A percentile compares a stretch with the other conserved stretches of the same genome.
These are phyloP conservation scores for Cladosporium sp. DNA, from an alignment of 2,329 filamentous ascomycete genomes.

Conservation along the genomic window DNA sequence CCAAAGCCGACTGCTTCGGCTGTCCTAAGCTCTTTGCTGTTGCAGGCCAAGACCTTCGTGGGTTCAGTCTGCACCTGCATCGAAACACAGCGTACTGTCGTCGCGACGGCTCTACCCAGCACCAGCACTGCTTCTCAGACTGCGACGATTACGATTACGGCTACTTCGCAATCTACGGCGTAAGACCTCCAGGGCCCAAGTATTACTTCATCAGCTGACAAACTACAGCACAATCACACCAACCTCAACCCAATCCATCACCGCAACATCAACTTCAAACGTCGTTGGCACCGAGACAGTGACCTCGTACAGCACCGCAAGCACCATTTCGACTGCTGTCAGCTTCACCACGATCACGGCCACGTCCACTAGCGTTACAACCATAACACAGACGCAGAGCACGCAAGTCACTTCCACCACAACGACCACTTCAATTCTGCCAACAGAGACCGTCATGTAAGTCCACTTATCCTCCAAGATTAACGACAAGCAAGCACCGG, in stretches of 20 bases:
- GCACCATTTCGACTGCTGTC: neutral
- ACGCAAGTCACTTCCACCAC: neutral
- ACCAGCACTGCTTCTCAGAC: neutral
- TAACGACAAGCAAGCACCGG: neutral
- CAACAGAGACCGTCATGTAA: neutral
- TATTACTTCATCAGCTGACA: neutral
- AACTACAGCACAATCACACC: neutral
- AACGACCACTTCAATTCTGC: too few relatives aligned
- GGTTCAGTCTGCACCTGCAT: constrained; percentile 2
- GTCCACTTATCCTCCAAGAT: neutral
- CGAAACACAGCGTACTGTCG: neutral
- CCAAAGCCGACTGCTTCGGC: neutral
- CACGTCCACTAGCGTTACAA: neutral
- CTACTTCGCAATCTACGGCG: neutral
- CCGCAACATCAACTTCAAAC: neutral
- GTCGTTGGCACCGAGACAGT: neutral
- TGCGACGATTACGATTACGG: neutral
- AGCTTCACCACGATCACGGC: neutral
- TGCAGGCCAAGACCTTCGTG: neutral
- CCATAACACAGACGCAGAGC: neutral
- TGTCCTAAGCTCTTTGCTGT: neutral
- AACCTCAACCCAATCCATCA: neutral
- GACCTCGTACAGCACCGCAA: neutral
- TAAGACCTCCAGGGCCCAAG: neutral
- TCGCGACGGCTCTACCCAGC: neutral